These are phyloP conservation scores for Puccinia horiana DNA, from an alignment of 1,284 basidiomycete species.

Conservation along the genomic window DNA sequence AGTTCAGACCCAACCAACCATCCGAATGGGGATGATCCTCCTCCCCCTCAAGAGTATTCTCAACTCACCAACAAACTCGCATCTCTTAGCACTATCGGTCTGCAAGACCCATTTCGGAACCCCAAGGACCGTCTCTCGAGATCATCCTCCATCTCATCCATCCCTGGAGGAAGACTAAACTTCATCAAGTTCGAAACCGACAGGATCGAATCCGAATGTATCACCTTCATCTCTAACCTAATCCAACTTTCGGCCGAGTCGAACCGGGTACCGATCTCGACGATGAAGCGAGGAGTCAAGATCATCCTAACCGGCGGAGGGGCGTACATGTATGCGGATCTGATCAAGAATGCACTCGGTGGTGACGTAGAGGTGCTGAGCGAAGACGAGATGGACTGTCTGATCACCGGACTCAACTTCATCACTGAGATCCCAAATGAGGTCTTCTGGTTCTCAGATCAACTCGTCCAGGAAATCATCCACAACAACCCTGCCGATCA, in stretches of 20 bases:
- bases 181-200: constrained; percentile 97
- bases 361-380: constrained; percentile 73
- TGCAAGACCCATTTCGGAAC: constrained; percentile 42
- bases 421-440: constrained; percentile 95
- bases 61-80: not conserved
- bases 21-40: constrained; percentile 19
- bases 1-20: constrained; percentile 2
- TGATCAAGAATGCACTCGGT: constrained; percentile 72
- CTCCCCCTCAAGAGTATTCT: constrained; percentile 11
- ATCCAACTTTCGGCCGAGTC: constrained; percentile 81
- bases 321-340: constrained; percentile 87
- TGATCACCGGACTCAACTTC: constrained; percentile 96
- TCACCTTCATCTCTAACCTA: constrained; percentile 82
- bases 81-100: constrained; percentile 28
- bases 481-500: constrained; percentile 62
- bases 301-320: constrained; percentile 98
- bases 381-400: constrained; percentile 98
- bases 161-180: constrained; percentile 94
- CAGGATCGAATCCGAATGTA: constrained; percentile 74
- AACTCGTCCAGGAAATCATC: constrained; percentile 82
- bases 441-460: constrained; percentile 97
- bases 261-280: constrained; percentile 83
- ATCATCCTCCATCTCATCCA: constrained; percentile 71
- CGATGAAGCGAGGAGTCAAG: constrained; percentile 91
- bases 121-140: constrained; percentile 68